A percentile compares a stretch with the other conserved stretches of the same genome.
phyloP scores from a whole-genome alignment of 2,329 filamentous ascomycete species.

The Emergomyces africanus region DNA sequence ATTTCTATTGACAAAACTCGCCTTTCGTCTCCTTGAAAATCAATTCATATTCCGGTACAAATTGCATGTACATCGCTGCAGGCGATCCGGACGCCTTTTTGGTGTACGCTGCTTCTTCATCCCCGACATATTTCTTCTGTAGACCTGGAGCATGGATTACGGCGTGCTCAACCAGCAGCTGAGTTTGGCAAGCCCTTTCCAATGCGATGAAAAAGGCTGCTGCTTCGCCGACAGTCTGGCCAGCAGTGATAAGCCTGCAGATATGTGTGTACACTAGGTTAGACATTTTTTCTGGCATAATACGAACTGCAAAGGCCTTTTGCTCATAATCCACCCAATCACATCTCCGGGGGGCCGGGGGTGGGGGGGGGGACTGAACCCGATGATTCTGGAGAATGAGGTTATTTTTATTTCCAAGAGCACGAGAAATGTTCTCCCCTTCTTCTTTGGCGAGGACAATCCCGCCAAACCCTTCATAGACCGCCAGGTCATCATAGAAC shows the following conservation, averaged over 20 bases:
- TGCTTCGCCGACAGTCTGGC: slow-evolving; percentile 59
- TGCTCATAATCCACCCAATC: neutral
- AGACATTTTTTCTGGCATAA: neutral
- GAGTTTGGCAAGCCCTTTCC: slow-evolving; percentile 55
- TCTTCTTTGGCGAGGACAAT: slow-evolving; percentile 50
- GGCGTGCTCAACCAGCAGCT: slow-evolving; percentile 56
- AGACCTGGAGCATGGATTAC: slow-evolving; percentile 34
- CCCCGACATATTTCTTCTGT: slow-evolving; percentile 40
- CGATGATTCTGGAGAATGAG: slow-evolving; percentile 55
- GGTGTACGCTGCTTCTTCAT: slow-evolving; percentile 35
- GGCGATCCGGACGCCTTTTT: slow-evolving; percentile 18
- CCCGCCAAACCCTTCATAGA: slow-evolving; percentile 53
- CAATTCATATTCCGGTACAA: slow-evolving; percentile 40
- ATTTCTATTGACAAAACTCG: neutral
- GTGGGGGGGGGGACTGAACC: slow-evolving; percentile 25
- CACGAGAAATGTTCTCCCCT: slow-evolving; percentile 48
- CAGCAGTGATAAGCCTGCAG: slow-evolving; percentile 47
- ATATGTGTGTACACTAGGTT: neutral
- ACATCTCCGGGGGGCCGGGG: neutral
- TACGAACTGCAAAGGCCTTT: neutral
- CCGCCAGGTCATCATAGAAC: slow-evolving; percentile 51
- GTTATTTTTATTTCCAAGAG: slow-evolving; percentile 51
- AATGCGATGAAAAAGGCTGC: slow-evolving; percentile 56
- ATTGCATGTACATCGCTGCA: slow-evolving; percentile 41
- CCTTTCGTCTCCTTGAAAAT: neutral